A percentile compares a stretch with the other conserved stretches of the same genome.
Evolutionary conservation across 306 rosid species (phyloP).

Genomic region (Gillenia trifoliata): DNA sequence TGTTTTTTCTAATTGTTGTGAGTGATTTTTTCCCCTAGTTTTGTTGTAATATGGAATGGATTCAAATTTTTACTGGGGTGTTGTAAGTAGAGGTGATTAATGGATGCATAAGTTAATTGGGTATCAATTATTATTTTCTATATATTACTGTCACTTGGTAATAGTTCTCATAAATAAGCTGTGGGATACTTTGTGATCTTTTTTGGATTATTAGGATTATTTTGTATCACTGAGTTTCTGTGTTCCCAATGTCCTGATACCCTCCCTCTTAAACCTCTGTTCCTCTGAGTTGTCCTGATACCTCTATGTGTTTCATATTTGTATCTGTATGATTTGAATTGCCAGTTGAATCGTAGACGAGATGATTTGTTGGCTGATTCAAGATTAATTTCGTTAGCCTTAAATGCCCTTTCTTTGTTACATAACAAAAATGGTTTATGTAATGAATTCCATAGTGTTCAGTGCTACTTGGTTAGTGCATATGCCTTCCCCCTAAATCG

Average conservation of each 20-base stretch:
- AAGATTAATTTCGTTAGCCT: not conserved
- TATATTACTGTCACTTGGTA: not conserved
- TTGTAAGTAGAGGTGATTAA: not conserved
- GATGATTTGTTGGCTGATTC: not conserved
- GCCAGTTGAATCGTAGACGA: not conserved
- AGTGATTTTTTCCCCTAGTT: not conserved
- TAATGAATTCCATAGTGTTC: not conserved
- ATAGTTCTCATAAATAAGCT: not conserved
- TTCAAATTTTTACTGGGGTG: not conserved
- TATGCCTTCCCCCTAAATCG: not conserved
- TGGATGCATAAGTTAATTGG: not conserved
- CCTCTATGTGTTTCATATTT: not conserved
- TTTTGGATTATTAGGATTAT: not conserved
- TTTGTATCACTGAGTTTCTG: not conserved
- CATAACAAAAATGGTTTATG: not conserved
- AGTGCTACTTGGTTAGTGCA: not conserved
- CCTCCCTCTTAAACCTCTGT: not conserved
- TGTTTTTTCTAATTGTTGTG: not conserved
- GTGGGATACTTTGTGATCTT: not conserved
- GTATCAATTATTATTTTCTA: not conserved
- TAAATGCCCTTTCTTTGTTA: not conserved
- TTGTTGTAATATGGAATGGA: not conserved
- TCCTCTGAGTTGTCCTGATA: not conserved
- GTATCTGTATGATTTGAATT: not conserved
- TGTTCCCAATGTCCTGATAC: not conserved